These are phyloP conservation scores for Scedosporium boydii DNA, from an alignment of 2,329 filamentous ascomycete species.

Conservation along the genomic window DNA sequence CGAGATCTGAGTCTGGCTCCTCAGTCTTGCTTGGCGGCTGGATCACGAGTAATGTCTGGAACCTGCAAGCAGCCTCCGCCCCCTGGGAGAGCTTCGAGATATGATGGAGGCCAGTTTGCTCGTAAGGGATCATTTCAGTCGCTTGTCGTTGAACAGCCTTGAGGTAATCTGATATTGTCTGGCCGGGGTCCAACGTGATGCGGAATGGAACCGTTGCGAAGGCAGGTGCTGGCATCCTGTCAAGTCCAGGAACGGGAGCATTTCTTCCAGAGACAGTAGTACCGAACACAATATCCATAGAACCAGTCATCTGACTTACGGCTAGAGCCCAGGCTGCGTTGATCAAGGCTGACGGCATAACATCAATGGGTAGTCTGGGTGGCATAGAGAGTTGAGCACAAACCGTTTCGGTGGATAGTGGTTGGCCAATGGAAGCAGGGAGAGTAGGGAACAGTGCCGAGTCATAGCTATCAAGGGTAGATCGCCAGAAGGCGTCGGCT, in stretches of 20 bases:
- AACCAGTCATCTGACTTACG: conserved; percentile 9
- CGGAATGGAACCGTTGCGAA: conserved; percentile 21
- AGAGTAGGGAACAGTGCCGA: too few species aligned
- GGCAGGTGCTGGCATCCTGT: conserved; percentile 18
- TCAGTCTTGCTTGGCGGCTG: too few species aligned
- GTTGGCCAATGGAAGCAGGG: neutral
- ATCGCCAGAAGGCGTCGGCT: too few species aligned
- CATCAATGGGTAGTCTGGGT: neutral
- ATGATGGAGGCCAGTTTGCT: conserved; percentile 14
- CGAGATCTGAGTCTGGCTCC: too few species aligned
- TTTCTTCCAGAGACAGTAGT: conserved; percentile 19
- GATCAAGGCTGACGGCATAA: conserved; percentile 13
- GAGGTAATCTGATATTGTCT: conserved; percentile 11
- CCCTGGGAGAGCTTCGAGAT: conserved; percentile 11
- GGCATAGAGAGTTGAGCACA: too few species aligned
- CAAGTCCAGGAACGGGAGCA: conserved; percentile 16
- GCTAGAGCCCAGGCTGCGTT: conserved; percentile 16
- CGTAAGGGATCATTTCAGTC: conserved; percentile 11
- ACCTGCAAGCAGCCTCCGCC: conserved; percentile 12
- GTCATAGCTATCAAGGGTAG: too few species aligned
- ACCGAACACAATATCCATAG: conserved; percentile 16
- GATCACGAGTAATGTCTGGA: conserved; percentile 21
- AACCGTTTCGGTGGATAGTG: neutral
- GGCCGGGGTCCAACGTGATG: conserved; percentile 8
- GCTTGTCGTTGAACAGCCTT: conserved; percentile 12